phyloP scores from a whole-genome alignment of 202 grass and related monocot species.

The Tripidium arundinaceum region DNA sequence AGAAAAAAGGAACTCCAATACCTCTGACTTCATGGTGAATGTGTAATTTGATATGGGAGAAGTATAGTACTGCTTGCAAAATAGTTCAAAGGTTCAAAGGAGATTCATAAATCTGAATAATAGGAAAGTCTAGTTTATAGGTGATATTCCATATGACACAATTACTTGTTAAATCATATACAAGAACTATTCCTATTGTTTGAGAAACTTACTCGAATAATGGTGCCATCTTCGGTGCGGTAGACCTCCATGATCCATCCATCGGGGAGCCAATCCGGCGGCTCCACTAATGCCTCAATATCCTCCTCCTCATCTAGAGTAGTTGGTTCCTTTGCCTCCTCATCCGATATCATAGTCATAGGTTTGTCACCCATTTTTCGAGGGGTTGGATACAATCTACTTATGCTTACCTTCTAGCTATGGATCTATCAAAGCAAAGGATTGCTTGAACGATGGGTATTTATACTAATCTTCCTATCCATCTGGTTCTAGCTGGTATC shows the following conservation, averaged over 20 bases:
- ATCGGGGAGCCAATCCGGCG: conserved; percentile 41
- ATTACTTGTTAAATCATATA: not conserved
- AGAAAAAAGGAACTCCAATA: conserved; percentile 25
- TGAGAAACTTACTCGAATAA: conserved; percentile 20
- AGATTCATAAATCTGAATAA: not conserved
- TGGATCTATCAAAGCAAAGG: not conserved
- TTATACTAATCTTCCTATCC: not conserved
- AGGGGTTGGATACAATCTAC: not conserved
- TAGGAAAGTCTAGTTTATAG: not conserved
- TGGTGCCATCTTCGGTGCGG: not conserved
- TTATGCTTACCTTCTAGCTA: not conserved
- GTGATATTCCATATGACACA: not conserved
- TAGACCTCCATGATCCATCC: conserved; percentile 49
- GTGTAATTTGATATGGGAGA: conserved; percentile 3
- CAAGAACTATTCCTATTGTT: not conserved
- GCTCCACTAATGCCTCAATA: not conserved
- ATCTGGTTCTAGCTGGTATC: not conserved
- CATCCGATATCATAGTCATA: not conserved
- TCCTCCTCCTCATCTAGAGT: not conserved
- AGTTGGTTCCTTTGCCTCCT: not conserved
- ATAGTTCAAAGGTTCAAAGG: no score
- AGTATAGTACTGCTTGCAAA: not conserved
- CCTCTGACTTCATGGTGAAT: not conserved
- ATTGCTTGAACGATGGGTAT: not conserved
- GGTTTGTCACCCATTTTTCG: not conserved